phyloP scores from a whole-genome alignment of 2,329 filamentous ascomycete species.

The Gliomastix tumulicola region DNA sequence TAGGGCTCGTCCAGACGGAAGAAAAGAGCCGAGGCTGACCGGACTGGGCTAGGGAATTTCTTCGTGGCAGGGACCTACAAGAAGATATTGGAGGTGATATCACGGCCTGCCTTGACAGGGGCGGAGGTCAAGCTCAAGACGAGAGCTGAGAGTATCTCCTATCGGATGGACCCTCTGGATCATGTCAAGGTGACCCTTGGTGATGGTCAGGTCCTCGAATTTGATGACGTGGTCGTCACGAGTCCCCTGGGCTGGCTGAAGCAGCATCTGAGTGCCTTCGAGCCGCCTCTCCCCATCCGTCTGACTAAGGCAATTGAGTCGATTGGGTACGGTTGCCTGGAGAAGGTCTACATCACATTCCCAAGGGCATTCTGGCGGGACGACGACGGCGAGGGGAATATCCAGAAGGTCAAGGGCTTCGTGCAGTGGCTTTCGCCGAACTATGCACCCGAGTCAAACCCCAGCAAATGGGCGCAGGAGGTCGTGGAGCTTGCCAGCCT shows the following conservation, averaged over 20 bases:
- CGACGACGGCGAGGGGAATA: conserved; percentile 17
- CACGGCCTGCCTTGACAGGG: conserved; percentile 45
- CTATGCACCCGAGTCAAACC: conserved; percentile 58
- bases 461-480: conserved; percentile 65
- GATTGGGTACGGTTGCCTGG: conserved; percentile 63
- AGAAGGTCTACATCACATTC: conserved; percentile 68
- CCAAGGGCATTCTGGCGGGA: conserved; percentile 66
- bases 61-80: conserved; percentile 54
- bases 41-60: conserved; percentile 54
- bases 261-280: conserved; percentile 49
- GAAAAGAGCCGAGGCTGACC: too few relatives aligned
- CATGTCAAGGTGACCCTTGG: conserved; percentile 37
- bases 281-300: conserved; percentile 49
- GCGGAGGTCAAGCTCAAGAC: conserved; percentile 47
- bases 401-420: conserved; percentile 52
- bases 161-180: conserved; percentile 14
- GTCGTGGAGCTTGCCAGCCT: conserved; percentile 70
- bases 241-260: conserved; percentile 64
- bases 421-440: conserved; percentile 67
- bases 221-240: conserved; percentile 65
- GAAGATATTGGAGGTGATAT: conserved; percentile 50
- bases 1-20: too few relatives aligned
- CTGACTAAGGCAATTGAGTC: conserved; percentile 56
- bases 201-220: conserved; percentile 37
- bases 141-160: conserved; percentile 35